Evolutionary conservation across 1,284 basidiomycete genomes (phyloP).

Genomic region (Wallemia hederae): DNA sequence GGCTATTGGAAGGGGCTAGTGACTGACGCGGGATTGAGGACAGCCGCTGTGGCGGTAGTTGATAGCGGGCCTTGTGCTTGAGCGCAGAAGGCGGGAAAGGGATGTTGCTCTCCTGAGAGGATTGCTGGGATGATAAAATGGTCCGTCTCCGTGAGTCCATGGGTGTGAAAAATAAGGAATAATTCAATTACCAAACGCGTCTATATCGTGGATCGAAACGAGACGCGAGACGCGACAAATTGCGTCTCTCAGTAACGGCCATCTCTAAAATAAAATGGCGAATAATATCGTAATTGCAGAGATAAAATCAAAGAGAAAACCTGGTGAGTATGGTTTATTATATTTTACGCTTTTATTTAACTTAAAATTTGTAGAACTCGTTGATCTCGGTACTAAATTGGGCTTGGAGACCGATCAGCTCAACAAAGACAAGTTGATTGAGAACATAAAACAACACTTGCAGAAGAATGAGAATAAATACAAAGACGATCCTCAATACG

Average conservation of each 20-base stretch:
- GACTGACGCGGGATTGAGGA: constrained; percentile 26
- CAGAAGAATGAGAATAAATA: neutral
- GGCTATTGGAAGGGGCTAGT: constrained; percentile 19
- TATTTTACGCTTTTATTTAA: neutral
- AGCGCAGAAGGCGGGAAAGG: constrained; percentile 27
- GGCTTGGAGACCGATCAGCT: neutral
- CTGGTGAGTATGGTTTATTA: neutral
- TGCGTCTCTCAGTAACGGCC: neutral
- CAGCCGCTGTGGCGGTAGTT: constrained; percentile 26
- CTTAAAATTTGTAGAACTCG: neutral
- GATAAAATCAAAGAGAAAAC: neutral
- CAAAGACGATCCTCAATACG: neutral
- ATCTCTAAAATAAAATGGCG: neutral
- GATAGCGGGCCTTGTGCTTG: constrained; percentile 25
- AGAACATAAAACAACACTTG: neutral
- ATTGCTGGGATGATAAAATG: constrained; percentile 28
- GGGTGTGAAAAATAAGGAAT: constrained; percentile 7
- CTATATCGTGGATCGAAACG: neutral
- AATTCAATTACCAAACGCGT: neutral
- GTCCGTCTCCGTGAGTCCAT: constrained; percentile 28
- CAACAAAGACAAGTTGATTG: neutral
- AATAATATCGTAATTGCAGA: neutral
- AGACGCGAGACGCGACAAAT: neutral
- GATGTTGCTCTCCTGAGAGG: constrained; percentile 22
- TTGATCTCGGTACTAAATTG: neutral